Evolutionary conservation across 192 early-diverging fungal genomes (phyloP).

Genomic region (Pilobolus umbonatus): DNA sequence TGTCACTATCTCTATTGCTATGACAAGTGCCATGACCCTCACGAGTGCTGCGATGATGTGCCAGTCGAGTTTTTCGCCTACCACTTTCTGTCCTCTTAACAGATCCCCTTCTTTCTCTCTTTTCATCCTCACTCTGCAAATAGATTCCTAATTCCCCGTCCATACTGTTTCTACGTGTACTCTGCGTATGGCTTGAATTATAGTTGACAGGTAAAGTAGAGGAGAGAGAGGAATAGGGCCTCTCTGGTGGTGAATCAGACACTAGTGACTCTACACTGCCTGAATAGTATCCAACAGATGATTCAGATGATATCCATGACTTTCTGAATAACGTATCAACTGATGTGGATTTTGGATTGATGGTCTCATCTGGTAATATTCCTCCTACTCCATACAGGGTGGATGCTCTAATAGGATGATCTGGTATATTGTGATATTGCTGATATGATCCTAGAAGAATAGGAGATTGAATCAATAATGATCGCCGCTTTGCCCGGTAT

Average conservation of each 20-base stretch:
- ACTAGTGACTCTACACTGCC: background rate
- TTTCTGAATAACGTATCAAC: background rate
- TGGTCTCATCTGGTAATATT: slow-evolving; percentile 7
- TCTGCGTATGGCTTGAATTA: background rate
- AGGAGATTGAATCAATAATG: slow-evolving; percentile 21
- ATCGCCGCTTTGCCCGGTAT: slow-evolving; percentile 32
- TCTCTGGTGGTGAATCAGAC: background rate
- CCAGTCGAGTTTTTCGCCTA: background rate
- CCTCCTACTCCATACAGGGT: slow-evolving; percentile 10
- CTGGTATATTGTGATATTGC: background rate
- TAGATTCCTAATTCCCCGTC: background rate
- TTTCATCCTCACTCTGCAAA: background rate
- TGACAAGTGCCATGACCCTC: background rate
- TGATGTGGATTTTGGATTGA: background rate
- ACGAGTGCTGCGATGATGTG: too few species aligned
- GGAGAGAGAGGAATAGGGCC: background rate
- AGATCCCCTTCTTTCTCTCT: background rate
- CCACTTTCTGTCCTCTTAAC: slow-evolving; percentile 7
- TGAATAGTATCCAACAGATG: background rate
- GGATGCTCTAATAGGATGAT: background rate
- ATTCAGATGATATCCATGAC: slow-evolving; percentile 12
- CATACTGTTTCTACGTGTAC: background rate
- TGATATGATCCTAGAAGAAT: background rate
- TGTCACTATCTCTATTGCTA: background rate
- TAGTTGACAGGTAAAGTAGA: background rate